These are phyloP conservation scores for Cyclotella distinguenda DNA, from an alignment of 108 stramenopile species.

Conservation along the genomic window DNA sequence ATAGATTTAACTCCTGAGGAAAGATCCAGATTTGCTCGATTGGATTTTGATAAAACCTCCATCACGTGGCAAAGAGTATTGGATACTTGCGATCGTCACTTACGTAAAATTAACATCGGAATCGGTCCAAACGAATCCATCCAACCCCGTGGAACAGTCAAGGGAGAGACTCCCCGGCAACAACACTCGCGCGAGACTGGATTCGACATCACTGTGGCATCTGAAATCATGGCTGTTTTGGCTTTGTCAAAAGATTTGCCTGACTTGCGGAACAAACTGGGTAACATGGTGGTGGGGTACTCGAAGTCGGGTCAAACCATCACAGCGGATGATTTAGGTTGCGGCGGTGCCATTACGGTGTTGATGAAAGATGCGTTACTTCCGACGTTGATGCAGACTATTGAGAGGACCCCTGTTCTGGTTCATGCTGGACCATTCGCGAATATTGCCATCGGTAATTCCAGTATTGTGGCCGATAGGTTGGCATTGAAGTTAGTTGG, in stretches of 20 bases:
- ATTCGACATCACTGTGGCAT: slow-evolving; percentile 98
- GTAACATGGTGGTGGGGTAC: slow-evolving; percentile 93
- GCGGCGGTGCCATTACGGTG: slow-evolving; percentile 94
- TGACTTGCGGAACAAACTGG: slow-evolving; percentile 92
- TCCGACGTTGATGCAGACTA: slow-evolving; percentile 98
- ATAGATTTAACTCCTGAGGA: slow-evolving; percentile 87
- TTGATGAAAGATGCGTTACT: slow-evolving; percentile 96
- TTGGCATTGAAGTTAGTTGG: slow-evolving; percentile 91
- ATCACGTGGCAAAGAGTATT: slow-evolving; percentile 98
- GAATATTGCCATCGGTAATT: slow-evolving; percentile 97
- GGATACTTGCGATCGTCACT: slow-evolving; percentile 97
- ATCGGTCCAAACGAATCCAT: slow-evolving; percentile 85
- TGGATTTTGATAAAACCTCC: slow-evolving; percentile 92
- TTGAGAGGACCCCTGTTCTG: slow-evolving; percentile 94
- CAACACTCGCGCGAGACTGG: slow-evolving; percentile 86
- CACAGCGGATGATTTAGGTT: slow-evolving; percentile 97
- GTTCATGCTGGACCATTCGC: slow-evolving; percentile 98
- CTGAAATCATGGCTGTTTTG: slow-evolving; percentile 98
- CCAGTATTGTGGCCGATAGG: slow-evolving; percentile 94
- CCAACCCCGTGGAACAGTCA: slow-evolving; percentile 52
- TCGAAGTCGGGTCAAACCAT: slow-evolving; percentile 65
- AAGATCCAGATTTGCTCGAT: slow-evolving; percentile 73
- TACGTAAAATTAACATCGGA: slow-evolving; percentile 84
- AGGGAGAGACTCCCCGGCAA: slow-evolving; percentile 49
- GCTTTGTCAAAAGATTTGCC: slow-evolving; percentile 86